Conservation (phyloP, 257 asterid species). For the Coffea canephora region DNA sequence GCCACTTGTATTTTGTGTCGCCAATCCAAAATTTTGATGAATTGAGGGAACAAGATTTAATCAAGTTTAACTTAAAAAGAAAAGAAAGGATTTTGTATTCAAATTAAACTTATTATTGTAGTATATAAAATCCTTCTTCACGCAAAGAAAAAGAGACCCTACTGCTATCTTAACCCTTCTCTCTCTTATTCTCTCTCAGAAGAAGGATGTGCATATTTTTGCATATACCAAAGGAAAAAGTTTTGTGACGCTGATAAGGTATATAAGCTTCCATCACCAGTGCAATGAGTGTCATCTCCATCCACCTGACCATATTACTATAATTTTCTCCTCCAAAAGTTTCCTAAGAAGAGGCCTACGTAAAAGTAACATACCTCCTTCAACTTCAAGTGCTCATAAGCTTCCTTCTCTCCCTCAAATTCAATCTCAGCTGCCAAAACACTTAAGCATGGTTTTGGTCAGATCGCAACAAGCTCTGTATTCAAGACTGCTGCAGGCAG, state of each 20-base stretch:
- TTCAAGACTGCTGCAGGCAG: constrained; percentile 21
- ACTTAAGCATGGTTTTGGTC: constrained; percentile 15
- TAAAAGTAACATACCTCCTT: not conserved
- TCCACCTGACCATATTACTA: constrained; percentile 25
- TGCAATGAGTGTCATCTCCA: constrained; percentile 40
- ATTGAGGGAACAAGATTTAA: too few species aligned
- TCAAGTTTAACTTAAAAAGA: too few species aligned
- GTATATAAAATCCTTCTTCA: constrained; percentile 35
- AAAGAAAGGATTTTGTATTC: not conserved
- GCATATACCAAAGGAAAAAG: constrained; percentile 20
- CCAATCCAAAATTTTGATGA: not conserved
- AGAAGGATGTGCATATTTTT: constrained; percentile 20
- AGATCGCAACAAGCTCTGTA: constrained; percentile 26
- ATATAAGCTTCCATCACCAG: constrained; percentile 51
- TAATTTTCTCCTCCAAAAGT: constrained; percentile 10
- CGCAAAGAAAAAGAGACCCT: constrained; percentile 30
- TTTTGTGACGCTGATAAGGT: constrained; percentile 50
- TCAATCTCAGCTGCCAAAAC: not conserved
- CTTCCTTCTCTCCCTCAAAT: not conserved
- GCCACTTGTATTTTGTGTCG: not conserved
- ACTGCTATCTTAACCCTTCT: not conserved
- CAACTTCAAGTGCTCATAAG: not conserved
- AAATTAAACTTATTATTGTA: not conserved
- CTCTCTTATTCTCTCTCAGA: constrained; percentile 13
- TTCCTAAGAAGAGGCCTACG: constrained; percentile 24